Base-by-base conservation (phyloP, 192 early-diverging fungal genomes). In the Haplosporangium gracile region DNA sequence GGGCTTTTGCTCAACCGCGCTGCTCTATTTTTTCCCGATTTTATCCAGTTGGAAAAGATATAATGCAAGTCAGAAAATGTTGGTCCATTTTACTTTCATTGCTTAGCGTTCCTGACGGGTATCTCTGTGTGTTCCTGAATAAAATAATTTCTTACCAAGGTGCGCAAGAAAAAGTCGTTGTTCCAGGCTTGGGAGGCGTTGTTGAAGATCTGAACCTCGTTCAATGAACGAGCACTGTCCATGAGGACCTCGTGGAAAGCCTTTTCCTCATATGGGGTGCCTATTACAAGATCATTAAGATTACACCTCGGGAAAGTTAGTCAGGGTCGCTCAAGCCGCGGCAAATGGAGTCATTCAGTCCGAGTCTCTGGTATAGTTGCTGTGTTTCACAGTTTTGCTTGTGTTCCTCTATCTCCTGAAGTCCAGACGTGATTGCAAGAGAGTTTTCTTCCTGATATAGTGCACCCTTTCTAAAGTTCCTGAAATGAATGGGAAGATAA, bases 111-210 rank as follows among this genome's bases (percentile, higher is more conserved):
- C 29, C 60, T 32, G 60, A 65, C 0, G 13, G 3, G 1, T 65
- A 29, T 29, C 11, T 15, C 29, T 65, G 55, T 29, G 15, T 51
- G 49, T 65, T 65, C 60, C 60, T 15, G 29, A 65, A 9, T n/a
- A 57, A n/a, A 51, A 36, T 60, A 16, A 45, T 3, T 74, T 10
- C 76, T 69, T 82, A 88, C 89, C 85, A 89, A 78, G 16, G 85
- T 57, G 43, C 78, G 85, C 36, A 89, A 81, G 74, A 89, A 89
- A 79, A 89, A 89, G 83, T 89, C 89, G 60, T 89, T 89, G 80
- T 89, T 89, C 82, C 85, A 89, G 40, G 82, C 80, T 49, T 89
- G 89, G 1, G 89, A 89, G 13, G 89, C 89, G 65, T 88, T 81
- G 81, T 89, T 89, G 75, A 89, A 89, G 78, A 89, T 74, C 72